Evolutionary conservation across 345 rosid species (phyloP).

Genomic region (Aethionema arabicum): DNA sequence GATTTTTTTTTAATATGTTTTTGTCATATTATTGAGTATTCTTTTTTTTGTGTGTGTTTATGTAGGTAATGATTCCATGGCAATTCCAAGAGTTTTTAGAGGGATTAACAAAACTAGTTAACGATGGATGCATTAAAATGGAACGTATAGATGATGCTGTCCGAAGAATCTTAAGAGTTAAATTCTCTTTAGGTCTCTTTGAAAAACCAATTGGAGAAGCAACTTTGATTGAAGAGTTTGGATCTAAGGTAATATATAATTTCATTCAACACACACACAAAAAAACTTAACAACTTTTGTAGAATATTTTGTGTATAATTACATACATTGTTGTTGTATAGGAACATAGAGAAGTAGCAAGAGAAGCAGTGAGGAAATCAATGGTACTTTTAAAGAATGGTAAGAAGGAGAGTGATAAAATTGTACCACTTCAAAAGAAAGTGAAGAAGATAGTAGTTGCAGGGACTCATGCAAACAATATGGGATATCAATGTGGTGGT

Average conservation of each 20-base stretch:
- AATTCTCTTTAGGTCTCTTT: slow-evolving; percentile 70
- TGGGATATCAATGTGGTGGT: slow-evolving; percentile 80
- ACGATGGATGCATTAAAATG: slow-evolving; percentile 49
- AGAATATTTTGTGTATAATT: background rate
- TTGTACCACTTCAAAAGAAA: slow-evolving; percentile 61
- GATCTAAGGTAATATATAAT: slow-evolving; percentile 46
- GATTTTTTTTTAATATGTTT: background rate
- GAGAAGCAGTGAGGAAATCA: slow-evolving; percentile 79
- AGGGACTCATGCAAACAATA: slow-evolving; percentile 64
- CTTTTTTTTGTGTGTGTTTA: background rate
- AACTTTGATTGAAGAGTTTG: slow-evolving; percentile 44
- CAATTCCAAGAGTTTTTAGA: slow-evolving; percentile 51
- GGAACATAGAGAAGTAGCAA: slow-evolving; percentile 71
- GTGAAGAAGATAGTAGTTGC: slow-evolving; percentile 58
- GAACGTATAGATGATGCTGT: slow-evolving; percentile 85
- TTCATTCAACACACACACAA: background rate
- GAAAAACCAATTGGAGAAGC: slow-evolving; percentile 61
- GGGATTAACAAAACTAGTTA: slow-evolving; percentile 44
- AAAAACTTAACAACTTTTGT: background rate
- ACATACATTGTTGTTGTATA: slow-evolving; percentile 16
- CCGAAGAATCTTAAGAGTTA: slow-evolving; percentile 70
- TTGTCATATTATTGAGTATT: too few species aligned
- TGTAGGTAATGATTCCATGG: slow-evolving; percentile 71
- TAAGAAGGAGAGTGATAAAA: slow-evolving; percentile 37
- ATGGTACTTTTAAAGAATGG: slow-evolving; percentile 77